These are phyloP conservation scores for Amphicarpaea edgeworthii DNA, from an alignment of 306 rosid genomes.

Conservation along the genomic window DNA sequence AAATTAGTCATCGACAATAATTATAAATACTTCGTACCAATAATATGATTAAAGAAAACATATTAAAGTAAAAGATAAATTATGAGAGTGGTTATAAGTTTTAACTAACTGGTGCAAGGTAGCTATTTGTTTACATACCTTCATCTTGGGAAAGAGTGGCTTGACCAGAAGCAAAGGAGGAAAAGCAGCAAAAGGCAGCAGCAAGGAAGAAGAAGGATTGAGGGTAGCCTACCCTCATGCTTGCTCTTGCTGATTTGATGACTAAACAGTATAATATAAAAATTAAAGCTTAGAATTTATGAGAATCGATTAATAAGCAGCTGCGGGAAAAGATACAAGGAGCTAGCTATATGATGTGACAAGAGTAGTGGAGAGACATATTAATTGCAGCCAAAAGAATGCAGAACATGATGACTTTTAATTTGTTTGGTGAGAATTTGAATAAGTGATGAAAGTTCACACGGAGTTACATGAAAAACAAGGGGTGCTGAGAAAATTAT, in stretches of 20 bases:
- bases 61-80: too few species aligned
- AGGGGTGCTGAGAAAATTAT: not conserved
- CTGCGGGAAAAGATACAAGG: not conserved
- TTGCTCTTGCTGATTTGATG: not conserved
- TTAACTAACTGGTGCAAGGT: not conserved
- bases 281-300: not conserved
- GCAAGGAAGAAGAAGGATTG: constrained; percentile 17
- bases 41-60: too few species aligned
- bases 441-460: not conserved
- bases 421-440: not conserved
- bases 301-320: not conserved
- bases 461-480: not conserved
- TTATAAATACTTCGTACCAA: too few species aligned
- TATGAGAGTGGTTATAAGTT: not conserved
- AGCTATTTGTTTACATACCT: constrained; percentile 49
- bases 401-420: not conserved
- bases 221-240: not conserved
- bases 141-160: constrained; percentile 50
- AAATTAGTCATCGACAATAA: too few species aligned
- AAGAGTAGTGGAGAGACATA: not conserved
- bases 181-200: constrained; percentile 29
- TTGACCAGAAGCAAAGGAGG: constrained; percentile 39
- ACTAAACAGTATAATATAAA: too few species aligned
- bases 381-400: not conserved
- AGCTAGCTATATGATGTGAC: not conserved